These are phyloP conservation scores for Ascochyta viciae-villosae DNA, from an alignment of 2,329 filamentous ascomycete genomes.

Conservation along the genomic window DNA sequence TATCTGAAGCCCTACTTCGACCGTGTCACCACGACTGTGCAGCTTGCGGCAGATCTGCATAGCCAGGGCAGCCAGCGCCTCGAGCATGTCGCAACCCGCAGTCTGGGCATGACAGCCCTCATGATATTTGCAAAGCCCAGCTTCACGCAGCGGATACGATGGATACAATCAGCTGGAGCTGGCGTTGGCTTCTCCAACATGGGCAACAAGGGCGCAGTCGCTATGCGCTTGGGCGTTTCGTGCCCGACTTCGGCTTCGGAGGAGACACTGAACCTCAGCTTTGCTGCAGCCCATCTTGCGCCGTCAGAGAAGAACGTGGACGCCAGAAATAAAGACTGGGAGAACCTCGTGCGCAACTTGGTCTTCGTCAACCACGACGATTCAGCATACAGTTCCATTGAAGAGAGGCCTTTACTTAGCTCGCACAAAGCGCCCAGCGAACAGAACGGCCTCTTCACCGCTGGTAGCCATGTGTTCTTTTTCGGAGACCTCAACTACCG, in stretches of 20 bases:
- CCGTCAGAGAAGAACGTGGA: constrained; percentile 82
- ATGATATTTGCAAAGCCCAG: constrained; percentile 79
- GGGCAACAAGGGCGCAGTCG: constrained; percentile 95
- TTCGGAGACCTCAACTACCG: constrained; percentile 96
- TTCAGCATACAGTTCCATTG: constrained; percentile 37
- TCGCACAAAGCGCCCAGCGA: constrained; percentile 40
- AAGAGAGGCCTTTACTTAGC: constrained; percentile 44
- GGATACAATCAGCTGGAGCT: constrained; percentile 78
- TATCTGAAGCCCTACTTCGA: constrained; percentile 79
- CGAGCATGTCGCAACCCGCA: constrained; percentile 72
- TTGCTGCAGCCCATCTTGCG: constrained; percentile 86
- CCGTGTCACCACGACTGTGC: constrained; percentile 73
- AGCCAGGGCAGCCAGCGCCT: constrained; percentile 61
- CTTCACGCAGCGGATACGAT: constrained; percentile 63
- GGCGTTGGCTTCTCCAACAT: constrained; percentile 87
- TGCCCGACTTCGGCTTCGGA: constrained; percentile 44
- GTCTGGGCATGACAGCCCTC: constrained; percentile 88
- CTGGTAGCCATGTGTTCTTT: constrained; percentile 80
- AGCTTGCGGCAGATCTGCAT: constrained; percentile 66
- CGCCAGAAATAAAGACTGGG: constrained; percentile 87
- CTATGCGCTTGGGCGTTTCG: constrained; percentile 71
- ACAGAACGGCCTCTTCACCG: constrained; percentile 73
- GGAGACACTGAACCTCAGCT: constrained; percentile 71
- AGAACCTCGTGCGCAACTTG: constrained; percentile 77
- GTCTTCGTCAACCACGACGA: constrained; percentile 66